These are phyloP conservation scores for Verticillium dahliae DNA, from an alignment of 2,329 filamentous ascomycete species.

Conservation along the genomic window DNA sequence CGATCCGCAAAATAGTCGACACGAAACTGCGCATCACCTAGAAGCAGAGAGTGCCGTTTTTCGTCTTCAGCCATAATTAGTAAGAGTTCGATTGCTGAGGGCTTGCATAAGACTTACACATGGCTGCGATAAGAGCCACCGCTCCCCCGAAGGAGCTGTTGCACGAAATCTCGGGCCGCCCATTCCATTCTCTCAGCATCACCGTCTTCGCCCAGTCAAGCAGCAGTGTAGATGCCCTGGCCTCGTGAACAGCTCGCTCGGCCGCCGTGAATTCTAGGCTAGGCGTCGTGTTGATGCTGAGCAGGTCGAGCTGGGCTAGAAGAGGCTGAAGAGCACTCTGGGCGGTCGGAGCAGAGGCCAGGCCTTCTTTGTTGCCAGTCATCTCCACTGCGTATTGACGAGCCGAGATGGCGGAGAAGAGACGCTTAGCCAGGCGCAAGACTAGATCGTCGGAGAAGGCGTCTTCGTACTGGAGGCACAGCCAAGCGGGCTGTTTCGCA, in stretches of 20 bases:
- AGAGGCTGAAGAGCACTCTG: constrained; percentile 40
- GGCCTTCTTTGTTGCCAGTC: constrained; percentile 24
- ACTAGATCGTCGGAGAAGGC: constrained; percentile 56
- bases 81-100: background rate
- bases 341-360: constrained; percentile 22
- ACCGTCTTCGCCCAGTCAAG: constrained; percentile 70
- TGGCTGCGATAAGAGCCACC: constrained; percentile 62
- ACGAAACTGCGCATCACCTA: constrained; percentile 65
- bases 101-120: constrained; percentile 51
- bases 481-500: constrained; percentile 36
- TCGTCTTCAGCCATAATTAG: constrained; percentile 38
- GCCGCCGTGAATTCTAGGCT: constrained; percentile 40
- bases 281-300: constrained; percentile 36
- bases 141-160: constrained; percentile 72
- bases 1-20: constrained; percentile 71
- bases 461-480: constrained; percentile 57
- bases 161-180: constrained; percentile 60
- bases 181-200: constrained; percentile 76
- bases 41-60: constrained; percentile 54
- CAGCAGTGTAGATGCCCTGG: constrained; percentile 47
- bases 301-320: constrained; percentile 46
- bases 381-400: constrained; percentile 44
- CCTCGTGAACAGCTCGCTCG: constrained; percentile 51
- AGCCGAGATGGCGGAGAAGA: constrained; percentile 51
- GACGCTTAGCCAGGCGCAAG: constrained; percentile 48